phyloP scores from a whole-genome alignment of 73 alveolate genomes.

The Blepharisma stoltei region DNA sequence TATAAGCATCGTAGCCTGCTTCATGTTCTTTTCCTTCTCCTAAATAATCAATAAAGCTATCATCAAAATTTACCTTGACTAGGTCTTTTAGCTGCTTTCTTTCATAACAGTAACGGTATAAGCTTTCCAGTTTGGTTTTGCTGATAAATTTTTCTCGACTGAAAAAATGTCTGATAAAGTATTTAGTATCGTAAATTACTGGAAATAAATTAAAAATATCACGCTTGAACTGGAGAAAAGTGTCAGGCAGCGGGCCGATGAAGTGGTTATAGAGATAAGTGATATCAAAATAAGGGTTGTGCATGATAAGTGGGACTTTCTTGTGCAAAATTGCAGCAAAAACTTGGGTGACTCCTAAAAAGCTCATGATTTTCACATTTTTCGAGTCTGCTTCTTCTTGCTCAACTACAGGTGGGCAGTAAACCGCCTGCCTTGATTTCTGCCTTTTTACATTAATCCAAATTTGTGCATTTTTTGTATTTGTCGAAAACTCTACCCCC shows the following conservation, averaged over 20 bases:
- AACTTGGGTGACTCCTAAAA: neutral
- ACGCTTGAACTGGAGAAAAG: constrained; percentile 60
- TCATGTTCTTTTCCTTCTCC: constrained; percentile 43
- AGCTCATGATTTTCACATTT: too few species aligned
- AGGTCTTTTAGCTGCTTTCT: constrained; percentile 23
- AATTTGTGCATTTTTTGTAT: neutral
- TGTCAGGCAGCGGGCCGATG: constrained; percentile 75
- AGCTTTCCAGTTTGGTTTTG: neutral
- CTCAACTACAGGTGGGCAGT: too few species aligned
- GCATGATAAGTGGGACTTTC: constrained; percentile 79
- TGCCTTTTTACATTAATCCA: too few species aligned
- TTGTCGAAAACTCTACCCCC: neutral
- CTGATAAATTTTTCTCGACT: neutral
- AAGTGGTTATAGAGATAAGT: constrained; percentile 73
- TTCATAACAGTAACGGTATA: constrained; percentile 28
- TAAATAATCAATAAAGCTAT: neutral
- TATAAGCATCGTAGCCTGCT: constrained; percentile 74
- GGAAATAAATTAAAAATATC: neutral
- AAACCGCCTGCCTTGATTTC: too few species aligned
- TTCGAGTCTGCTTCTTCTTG: too few species aligned
- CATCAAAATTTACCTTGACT: constrained; percentile 7
- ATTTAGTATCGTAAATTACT: neutral
- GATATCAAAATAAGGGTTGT: constrained; percentile 75
- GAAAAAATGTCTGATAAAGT: neutral
- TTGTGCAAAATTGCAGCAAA: constrained; percentile 46